These are phyloP conservation scores for Buddleja alternifolia DNA, from an alignment of 257 asterid genomes.

Conservation along the genomic window DNA sequence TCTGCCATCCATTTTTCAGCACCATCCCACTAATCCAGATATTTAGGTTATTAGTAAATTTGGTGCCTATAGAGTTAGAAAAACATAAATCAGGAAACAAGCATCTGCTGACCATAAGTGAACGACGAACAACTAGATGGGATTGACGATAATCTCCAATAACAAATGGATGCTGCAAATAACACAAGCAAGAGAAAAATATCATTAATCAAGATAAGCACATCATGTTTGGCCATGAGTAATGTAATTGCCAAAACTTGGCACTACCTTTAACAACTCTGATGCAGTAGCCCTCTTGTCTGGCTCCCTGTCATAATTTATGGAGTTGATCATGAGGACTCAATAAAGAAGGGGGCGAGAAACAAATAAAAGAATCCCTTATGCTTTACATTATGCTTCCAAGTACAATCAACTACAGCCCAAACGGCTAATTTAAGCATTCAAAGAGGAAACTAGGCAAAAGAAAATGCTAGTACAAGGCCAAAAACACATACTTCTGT, in stretches of 20 bases:
- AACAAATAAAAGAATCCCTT: constrained; percentile 15
- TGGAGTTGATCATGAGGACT: constrained; percentile 21
- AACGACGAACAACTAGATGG: constrained; percentile 41
- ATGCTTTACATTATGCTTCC: neutral
- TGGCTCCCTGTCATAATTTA: constrained; percentile 66
- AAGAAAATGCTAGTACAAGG: constrained; percentile 11
- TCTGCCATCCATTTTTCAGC: too few species aligned
- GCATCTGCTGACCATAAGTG: constrained; percentile 52
- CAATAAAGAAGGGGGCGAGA: neutral
- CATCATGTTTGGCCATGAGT: constrained; percentile 5
- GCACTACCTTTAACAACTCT: constrained; percentile 64
- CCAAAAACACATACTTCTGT: constrained; percentile 63
- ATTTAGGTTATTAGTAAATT: too few species aligned
- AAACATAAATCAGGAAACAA: constrained; percentile 25
- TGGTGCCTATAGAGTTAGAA: too few species aligned
- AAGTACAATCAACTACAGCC: neutral
- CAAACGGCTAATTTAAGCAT: constrained; percentile 19
- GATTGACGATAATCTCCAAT: constrained; percentile 64
- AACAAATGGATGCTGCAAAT: constrained; percentile 78
- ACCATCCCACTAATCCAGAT: too few species aligned
- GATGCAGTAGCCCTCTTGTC: constrained; percentile 63
- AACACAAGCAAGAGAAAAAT: constrained; percentile 28
- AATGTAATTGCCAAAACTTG: constrained; percentile 11
- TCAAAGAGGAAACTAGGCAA: constrained; percentile 11
- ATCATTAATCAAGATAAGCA: too few species aligned